Evolutionary conservation across 331 rosid genomes (phyloP).

Genomic region (Malus hybrid): DNA sequence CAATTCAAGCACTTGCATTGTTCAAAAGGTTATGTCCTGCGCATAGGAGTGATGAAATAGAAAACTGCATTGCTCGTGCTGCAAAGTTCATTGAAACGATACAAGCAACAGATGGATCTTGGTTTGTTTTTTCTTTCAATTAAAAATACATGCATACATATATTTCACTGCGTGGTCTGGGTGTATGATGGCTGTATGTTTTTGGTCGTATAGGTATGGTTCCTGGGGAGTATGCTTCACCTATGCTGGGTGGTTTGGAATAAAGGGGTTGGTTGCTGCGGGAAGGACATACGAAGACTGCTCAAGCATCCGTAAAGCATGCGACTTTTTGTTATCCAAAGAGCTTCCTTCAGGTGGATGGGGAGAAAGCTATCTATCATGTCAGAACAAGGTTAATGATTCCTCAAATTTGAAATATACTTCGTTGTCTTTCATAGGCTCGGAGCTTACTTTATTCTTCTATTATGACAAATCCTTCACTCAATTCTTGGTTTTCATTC

Average conservation of each 20-base stretch:
- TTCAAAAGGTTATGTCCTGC: constrained; percentile 21
- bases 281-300: constrained; percentile 26
- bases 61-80: constrained; percentile 17
- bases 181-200: neutral
- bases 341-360: constrained; percentile 38
- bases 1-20: constrained; percentile 26
- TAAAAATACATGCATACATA: neutral
- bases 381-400: constrained; percentile 19
- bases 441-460: neutral
- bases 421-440: neutral
- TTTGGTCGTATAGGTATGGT: constrained; percentile 20
- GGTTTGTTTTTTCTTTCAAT: constrained; percentile 12
- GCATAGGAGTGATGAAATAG: constrained; percentile 25
- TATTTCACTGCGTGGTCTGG: neutral
- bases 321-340: constrained; percentile 24
- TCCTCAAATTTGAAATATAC: neutral
- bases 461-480: neutral
- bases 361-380: constrained; percentile 32
- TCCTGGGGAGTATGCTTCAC: constrained; percentile 38
- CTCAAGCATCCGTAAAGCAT: constrained; percentile 27
- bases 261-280: constrained; percentile 26
- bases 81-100: constrained; percentile 27
- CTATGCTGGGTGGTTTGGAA: constrained; percentile 38
- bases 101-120: constrained; percentile 29
- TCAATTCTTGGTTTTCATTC: neutral